Evolutionary conservation across 768 basidiomycete species (phyloP), one percentile per base, ranked within the genome.

Genomic region (Agrocybe pediades): DNA sequence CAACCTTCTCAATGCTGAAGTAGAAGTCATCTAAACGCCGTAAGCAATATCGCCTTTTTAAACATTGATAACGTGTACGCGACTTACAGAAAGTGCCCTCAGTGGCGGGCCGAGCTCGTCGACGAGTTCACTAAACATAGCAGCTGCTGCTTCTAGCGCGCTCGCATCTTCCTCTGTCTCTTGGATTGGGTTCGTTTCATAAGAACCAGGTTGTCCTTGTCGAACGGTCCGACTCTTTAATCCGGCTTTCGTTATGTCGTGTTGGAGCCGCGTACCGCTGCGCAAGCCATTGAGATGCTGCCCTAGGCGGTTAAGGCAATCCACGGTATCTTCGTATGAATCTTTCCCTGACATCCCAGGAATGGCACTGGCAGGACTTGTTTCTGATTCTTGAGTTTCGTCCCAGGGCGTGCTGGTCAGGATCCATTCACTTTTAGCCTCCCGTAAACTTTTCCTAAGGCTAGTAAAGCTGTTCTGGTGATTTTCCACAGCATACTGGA

Each of bases 261-360:
- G 85, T 65, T 98, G 95, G 29, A 98, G 69, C 27, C 83, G 80
- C 6, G 88, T 92, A 1, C 94, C 90, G 53, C 90, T 86, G 43
- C 96, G 73, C 54, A 98, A 74, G 21, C 96, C 95, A 51, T 88
- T 95, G 33, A 99, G 71, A 72, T 98, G 95, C 65, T 99, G 96
- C 1, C 92, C 97, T 4, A 99, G 81, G 16, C 94, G 77, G 54
- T 90, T 95, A 62, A 99, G 75, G 62, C 87, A 88, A 54, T 86
- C 86, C 9, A 98, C 88, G 0, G 91, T 90, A 56, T 94, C 92
- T 57, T 90, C 90, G 54, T 95, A 96, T 0, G 90, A 86, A 49
- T 76, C 74, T 46, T 82, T 71, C 40, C 64, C 73, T 40, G 68
- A 72, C 41, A 64, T 65, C 25, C 49, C 55, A 8, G 56, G 58